Evolutionary conservation across 306 rosid genomes (phyloP), one percentile per base, ranked within the genome.

Genomic region (Ochetophila trinervis): DNA sequence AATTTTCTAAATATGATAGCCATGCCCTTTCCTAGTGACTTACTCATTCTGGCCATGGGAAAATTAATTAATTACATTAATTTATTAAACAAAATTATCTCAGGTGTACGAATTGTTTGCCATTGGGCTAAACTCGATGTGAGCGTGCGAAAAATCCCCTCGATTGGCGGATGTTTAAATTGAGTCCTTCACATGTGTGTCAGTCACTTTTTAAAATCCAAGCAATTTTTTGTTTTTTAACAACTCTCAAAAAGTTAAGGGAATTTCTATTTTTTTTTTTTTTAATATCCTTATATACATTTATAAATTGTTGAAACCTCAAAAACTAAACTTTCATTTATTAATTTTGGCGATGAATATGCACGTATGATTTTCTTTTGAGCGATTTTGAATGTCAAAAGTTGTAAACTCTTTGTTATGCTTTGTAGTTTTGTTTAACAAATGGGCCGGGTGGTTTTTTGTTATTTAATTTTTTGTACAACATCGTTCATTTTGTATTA

Each of bases 81-180:
- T 37, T n/a, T 2, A 27, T 27, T 27, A 27, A 27, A 2, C 32
- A 27, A 27, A 27, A 27, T 27, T 55, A 15, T 44, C 73, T 57
- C 18, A 16, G 27, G 13, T 67, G 74, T 59, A 76, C 62, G 64
- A 51, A 15, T 53, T 78, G 72, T 63, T 72, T 48, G 34, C 35
- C 52, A 20, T 40, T 73, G 69, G 69, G 63, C 76, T 63, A 9
- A 51, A 21, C 47, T 72, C 48, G 22, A 72, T 47, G 69, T 55
- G 67, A 60, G 81, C 84, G 75, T 70, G 86, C 68, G 35, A 67
- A 60, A 66, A 13, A 57, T 15, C 52, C 65, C 68, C 67, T 78
- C 84, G 66, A 56, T 75, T 77, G 75, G 68, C 61, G 75, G 69
- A 66, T 20, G 67, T 27, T 27, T 27, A 27, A 1, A 30, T 62